Percentiles rank a stretch among this genome's conserved stretches.
Evolutionary conservation across 768 basidiomycete species (phyloP).

Genomic region (Lentinula sp.): DNA sequence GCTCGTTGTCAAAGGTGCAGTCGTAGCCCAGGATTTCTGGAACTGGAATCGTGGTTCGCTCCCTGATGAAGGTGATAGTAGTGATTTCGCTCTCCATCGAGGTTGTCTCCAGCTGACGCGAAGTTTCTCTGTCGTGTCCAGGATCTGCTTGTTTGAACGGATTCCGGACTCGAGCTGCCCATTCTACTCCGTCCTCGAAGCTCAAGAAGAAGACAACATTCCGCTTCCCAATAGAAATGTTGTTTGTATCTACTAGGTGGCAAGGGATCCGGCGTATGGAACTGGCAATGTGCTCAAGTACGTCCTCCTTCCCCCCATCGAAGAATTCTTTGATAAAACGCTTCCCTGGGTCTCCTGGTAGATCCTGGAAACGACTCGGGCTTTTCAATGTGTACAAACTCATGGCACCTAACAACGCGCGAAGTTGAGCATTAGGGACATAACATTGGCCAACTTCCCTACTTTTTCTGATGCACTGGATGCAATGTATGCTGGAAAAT

Average conservation of each 20-base stretch:
- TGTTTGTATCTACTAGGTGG: neutral
- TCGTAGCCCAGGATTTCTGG: conserved; percentile 8
- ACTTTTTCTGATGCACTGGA: neutral
- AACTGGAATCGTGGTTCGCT: conserved; percentile 5
- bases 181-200: neutral
- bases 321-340: neutral
- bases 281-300: neutral
- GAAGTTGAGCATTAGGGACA: no score
- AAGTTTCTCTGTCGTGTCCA: neutral
- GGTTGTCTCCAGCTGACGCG: neutral
- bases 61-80: neutral
- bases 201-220: neutral
- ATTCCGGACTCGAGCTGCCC: neutral
- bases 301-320: neutral
- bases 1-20: conserved; percentile 21
- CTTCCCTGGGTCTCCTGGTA: neutral
- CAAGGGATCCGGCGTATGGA: neutral
- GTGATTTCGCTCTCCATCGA: conserved; percentile 3
- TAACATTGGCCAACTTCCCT: no score
- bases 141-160: neutral
- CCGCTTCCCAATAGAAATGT: neutral
- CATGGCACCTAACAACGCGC: neutral
- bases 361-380: neutral
- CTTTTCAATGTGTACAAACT: neutral
- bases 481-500: no score